Conservation (phyloP, 768 basidiomycete genomes). For the Pisolithus tinctorius region DNA sequence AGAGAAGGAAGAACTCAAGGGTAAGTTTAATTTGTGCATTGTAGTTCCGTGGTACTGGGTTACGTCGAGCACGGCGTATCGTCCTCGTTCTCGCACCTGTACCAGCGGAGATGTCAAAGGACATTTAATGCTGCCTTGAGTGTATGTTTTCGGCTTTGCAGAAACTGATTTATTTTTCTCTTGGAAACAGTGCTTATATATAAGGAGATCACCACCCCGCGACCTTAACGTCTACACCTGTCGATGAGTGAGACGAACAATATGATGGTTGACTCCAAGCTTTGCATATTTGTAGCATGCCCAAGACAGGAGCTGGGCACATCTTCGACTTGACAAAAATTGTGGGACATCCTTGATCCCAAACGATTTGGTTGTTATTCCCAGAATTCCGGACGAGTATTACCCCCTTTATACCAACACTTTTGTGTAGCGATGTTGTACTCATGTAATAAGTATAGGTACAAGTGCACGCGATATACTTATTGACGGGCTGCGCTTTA, state of each 20-base stretch:
- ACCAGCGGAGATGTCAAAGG: too few relatives aligned
- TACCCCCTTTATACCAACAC: too few relatives aligned
- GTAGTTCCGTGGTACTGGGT: neutral
- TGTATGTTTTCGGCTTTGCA: neutral
- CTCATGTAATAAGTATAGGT: neutral
- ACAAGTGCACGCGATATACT: neutral
- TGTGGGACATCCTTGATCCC: too few relatives aligned
- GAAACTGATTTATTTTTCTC: neutral
- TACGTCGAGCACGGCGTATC: neutral
- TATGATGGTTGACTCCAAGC: neutral
- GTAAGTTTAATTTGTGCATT: constrained; percentile 25
- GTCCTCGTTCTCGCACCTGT: too few relatives aligned
- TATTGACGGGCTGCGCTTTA: neutral
- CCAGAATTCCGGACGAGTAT: too few relatives aligned
- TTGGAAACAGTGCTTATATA: constrained; percentile 36
- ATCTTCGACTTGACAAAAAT: too few relatives aligned
- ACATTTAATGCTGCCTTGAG: neutral
- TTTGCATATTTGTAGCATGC: constrained; percentile 2
- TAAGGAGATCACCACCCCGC: constrained; percentile 36
- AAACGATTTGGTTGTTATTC: too few relatives aligned
- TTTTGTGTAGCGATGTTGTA: too few relatives aligned
- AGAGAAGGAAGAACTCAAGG: constrained; percentile 65
- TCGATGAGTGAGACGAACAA: constrained; percentile 5
- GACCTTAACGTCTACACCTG: constrained; percentile 8
- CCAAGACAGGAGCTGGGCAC: neutral